These are phyloP conservation scores for Arctostaphylos glauca DNA, from an alignment of 148 eudicot genomes.

Conservation along the genomic window DNA sequence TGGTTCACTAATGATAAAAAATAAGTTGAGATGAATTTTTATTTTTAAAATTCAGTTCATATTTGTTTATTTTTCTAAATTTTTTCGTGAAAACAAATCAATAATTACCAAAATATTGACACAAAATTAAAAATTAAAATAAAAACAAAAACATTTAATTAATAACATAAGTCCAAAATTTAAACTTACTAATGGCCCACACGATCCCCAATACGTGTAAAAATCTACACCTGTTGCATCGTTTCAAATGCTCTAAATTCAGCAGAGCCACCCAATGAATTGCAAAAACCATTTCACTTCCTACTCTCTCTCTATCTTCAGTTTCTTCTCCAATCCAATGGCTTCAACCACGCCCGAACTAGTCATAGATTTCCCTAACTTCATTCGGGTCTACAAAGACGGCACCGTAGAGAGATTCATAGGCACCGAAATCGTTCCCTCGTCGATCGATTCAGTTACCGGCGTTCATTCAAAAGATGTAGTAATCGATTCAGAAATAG, in stretches of 20 bases:
- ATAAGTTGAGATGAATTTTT: too few relatives aligned
- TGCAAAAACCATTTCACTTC: not conserved
- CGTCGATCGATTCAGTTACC: conserved; percentile 19
- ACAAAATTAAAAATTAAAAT: too few relatives aligned
- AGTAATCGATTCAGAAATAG: conserved; percentile 13
- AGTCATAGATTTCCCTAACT: not conserved
- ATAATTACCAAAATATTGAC: too few relatives aligned
- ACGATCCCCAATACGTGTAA: too few relatives aligned
- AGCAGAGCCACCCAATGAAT: not conserved
- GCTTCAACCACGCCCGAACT: conserved; percentile 1
- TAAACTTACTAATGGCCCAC: too few relatives aligned
- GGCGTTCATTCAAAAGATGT: conserved; percentile 38
- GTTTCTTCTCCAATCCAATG: not conserved
- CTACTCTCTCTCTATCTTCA: not conserved
- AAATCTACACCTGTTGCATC: too few relatives aligned
- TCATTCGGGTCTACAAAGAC: conserved; percentile 28
- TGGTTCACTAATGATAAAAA: too few relatives aligned
- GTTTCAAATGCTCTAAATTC: not conserved
- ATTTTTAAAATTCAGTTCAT: too few relatives aligned
- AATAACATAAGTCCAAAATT: too few relatives aligned
- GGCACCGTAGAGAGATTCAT: conserved; percentile 33
- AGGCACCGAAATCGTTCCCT: conserved; percentile 19
- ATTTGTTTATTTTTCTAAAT: too few relatives aligned
- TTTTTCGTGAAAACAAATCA: too few relatives aligned
- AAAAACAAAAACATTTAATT: too few relatives aligned